Evolutionary conservation across 1,139 yeast species (phyloP).

Genomic region (Debaryomycetaceae sp.): DNA sequence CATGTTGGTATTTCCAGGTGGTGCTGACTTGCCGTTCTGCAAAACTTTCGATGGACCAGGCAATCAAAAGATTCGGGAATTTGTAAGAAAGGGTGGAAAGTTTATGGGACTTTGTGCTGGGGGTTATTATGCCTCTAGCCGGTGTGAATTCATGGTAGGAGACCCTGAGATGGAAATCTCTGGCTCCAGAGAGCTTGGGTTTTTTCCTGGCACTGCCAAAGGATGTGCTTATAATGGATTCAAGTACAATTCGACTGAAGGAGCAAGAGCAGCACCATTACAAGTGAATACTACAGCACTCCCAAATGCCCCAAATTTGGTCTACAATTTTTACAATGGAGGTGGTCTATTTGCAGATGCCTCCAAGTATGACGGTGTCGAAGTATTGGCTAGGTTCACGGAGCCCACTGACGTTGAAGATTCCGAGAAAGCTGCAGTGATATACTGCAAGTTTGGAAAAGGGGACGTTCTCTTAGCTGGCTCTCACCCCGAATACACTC

Average conservation of each 20-base stretch:
- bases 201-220: conserved; percentile 77
- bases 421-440: conserved; percentile 62
- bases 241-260: conserved; percentile 68
- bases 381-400: conserved; percentile 66
- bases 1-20: conserved; percentile 87
- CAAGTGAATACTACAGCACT: conserved; percentile 29
- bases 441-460: conserved; percentile 63
- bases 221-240: conserved; percentile 86
- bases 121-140: conserved; percentile 74
- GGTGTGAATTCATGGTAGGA: conserved; percentile 83
- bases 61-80: conserved; percentile 55
- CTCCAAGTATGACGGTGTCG: conserved; percentile 52
- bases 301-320: conserved; percentile 19
- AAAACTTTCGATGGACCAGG: conserved; percentile 66
- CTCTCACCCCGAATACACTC: conserved; percentile 84
- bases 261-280: conserved; percentile 62
- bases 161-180: conserved; percentile 68
- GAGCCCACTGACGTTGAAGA: conserved; percentile 35
- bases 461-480: conserved; percentile 83
- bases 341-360: conserved; percentile 86
- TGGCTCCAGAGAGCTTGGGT: conserved; percentile 76
- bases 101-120: conserved; percentile 96
- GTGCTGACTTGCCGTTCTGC: conserved; percentile 91
- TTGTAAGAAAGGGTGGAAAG: conserved; percentile 74
- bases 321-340: conserved; percentile 68